phyloP scores from a whole-genome alignment of 1,139 yeast species.

The Diutina pseudorugosa region DNA sequence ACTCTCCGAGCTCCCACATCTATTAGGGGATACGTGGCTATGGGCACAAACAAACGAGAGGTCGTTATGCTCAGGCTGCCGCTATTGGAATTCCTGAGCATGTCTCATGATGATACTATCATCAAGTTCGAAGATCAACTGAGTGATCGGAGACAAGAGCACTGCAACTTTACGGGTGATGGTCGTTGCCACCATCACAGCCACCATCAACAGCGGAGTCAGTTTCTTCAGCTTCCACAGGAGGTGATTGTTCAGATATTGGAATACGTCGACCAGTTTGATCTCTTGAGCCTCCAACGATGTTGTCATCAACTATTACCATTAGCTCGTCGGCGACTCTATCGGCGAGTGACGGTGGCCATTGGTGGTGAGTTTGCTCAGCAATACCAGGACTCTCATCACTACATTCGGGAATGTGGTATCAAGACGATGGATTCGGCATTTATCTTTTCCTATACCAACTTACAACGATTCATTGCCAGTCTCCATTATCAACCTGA shows the following conservation, averaged over 20 bases:
- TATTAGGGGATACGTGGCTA: neutral
- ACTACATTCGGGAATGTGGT: constrained; percentile 20
- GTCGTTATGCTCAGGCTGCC: neutral
- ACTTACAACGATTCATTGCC: constrained; percentile 13
- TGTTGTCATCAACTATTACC: constrained; percentile 16
- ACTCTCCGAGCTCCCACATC: too few species aligned
- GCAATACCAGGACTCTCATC: constrained; percentile 9
- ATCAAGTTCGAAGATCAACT: neutral
- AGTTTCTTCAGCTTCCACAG: neutral
- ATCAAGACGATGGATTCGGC: constrained; percentile 21
- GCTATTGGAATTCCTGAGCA: neutral
- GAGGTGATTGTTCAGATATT: constrained; percentile 5
- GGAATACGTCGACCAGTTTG: constrained; percentile 21
- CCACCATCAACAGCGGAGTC: neutral
- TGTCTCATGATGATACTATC: neutral
- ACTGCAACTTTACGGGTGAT: too few species aligned
- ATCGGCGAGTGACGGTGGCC: constrained; percentile 20
- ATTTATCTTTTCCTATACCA: constrained; percentile 13
- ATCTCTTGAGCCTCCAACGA: constrained; percentile 16
- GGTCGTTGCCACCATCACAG: neutral
- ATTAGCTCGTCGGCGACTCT: constrained; percentile 17
- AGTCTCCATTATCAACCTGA: constrained; percentile 12
- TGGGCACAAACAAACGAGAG: neutral
- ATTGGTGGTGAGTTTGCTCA: constrained; percentile 20
- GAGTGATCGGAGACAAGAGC: neutral